A percentile compares a stretch with the other conserved stretches of the same genome.
phyloP scores from a whole-genome alignment of 2,329 filamentous ascomycete genomes.

The Tolypocladium inflatum region DNA sequence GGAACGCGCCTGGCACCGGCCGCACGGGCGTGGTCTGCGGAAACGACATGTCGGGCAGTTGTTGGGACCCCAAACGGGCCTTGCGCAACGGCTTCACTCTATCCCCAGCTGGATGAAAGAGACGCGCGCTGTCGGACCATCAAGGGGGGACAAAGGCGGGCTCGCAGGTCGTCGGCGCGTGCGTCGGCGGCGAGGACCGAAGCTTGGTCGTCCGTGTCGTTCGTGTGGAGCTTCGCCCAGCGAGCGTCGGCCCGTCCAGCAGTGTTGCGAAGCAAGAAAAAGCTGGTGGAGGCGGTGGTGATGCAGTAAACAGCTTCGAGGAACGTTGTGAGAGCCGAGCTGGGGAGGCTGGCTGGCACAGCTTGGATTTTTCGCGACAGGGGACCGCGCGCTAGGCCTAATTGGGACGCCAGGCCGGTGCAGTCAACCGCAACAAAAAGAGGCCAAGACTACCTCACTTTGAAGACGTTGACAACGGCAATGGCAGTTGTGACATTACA shows the following conservation, averaged over 20 bases:
- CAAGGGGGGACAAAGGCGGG: constrained; percentile 7
- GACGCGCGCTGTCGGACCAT: constrained; percentile 17
- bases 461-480: background rate
- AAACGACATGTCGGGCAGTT: constrained; percentile 40
- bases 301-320: background rate
- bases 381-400: constrained; percentile 6
- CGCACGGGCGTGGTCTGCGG: constrained; percentile 56
- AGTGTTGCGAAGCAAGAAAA: background rate
- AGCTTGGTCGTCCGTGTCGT: background rate
- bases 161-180: constrained; percentile 8
- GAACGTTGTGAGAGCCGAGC: constrained; percentile 3
- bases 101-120: constrained; percentile 5
- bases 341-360: constrained; percentile 24
- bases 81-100: background rate
- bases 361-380: constrained; percentile 28
- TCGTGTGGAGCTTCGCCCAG: constrained; percentile 3
- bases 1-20: constrained; percentile 64
- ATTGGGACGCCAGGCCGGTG: background rate
- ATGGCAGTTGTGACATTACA: background rate
- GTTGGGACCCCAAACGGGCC: background rate
- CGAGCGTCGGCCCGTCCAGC: constrained; percentile 1
- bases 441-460: background rate
- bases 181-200: constrained; percentile 2
- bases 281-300: background rate
- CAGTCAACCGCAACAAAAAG: background rate